Evolutionary conservation across 495 filamentous ascomycete species (phyloP).

Genomic region (Pyrenula massariospora): DNA sequence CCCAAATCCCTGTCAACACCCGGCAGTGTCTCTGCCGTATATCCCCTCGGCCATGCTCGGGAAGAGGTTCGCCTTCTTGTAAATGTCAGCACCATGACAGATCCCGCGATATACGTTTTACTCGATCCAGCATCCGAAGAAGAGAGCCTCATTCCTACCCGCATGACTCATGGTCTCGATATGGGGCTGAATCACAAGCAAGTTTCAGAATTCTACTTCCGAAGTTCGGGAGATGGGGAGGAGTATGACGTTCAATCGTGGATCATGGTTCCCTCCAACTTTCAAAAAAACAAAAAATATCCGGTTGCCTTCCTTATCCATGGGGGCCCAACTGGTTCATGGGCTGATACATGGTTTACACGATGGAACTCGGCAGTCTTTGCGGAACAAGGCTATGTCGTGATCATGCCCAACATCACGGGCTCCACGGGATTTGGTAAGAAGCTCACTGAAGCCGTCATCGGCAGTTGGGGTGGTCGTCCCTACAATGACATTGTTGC

Average conservation of each 20-base stretch:
- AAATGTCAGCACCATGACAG: slow-evolving; percentile 15
- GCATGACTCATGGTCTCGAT: slow-evolving; percentile 24
- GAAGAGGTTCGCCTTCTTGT: slow-evolving; percentile 21
- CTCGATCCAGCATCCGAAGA: slow-evolving; percentile 12
- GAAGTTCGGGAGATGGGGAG: slow-evolving; percentile 14
- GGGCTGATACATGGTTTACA: slow-evolving; percentile 35
- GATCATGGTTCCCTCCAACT: slow-evolving; percentile 32
- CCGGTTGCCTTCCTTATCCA: slow-evolving; percentile 39
- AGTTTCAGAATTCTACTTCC: slow-evolving; percentile 26
- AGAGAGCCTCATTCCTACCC: slow-evolving; percentile 14
- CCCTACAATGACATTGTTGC: slow-evolving; percentile 45
- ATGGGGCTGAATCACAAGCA: slow-evolving; percentile 17
- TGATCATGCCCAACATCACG: slow-evolving; percentile 41
- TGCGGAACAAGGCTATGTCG: slow-evolving; percentile 46
- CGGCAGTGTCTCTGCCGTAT: slow-evolving; percentile 19
- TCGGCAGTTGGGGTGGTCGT: slow-evolving; percentile 37
- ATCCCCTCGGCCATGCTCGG: slow-evolving; percentile 20
- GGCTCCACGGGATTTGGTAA: slow-evolving; percentile 40
- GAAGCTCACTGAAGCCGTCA: slow-evolving; percentile 31
- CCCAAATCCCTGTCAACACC: slow-evolving; percentile 13
- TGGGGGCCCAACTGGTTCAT: slow-evolving; percentile 39
- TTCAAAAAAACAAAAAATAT: slow-evolving; percentile 33
- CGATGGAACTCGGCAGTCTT: slow-evolving; percentile 41
- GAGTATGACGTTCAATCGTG: slow-evolving; percentile 31
- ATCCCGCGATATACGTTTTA: background rate